phyloP scores from a whole-genome alignment of 768 basidiomycete genomes.

The Tricholomella constricta region DNA sequence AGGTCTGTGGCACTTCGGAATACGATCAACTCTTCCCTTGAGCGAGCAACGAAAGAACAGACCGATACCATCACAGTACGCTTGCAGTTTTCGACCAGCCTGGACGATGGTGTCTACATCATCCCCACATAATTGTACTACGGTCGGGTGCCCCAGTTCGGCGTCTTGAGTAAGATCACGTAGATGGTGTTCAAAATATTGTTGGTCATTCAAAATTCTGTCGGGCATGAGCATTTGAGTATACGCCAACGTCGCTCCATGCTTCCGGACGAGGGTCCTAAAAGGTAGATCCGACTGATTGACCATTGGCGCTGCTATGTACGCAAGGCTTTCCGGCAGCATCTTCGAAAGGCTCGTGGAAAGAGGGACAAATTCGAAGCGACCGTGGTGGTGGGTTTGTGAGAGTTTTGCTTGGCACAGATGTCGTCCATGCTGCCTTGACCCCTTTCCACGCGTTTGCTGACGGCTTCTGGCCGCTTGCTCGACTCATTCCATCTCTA shows the following conservation, averaged over 20 bases:
- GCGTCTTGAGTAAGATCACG: slow-evolving; percentile 49
- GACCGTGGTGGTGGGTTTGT: neutral
- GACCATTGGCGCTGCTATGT: slow-evolving; percentile 75
- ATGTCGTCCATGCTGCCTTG: slow-evolving; percentile 6
- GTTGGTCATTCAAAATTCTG: slow-evolving; percentile 59
- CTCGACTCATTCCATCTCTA: neutral
- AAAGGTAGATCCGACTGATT: slow-evolving; percentile 82
- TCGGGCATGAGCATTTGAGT: slow-evolving; percentile 79
- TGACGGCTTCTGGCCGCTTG: neutral
- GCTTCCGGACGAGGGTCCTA: slow-evolving; percentile 56
- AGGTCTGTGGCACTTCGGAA: slow-evolving; percentile 50
- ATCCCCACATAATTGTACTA: slow-evolving; percentile 77
- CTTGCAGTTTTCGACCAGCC: slow-evolving; percentile 61
- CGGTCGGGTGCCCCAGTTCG: slow-evolving; percentile 46
- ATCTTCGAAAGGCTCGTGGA: slow-evolving; percentile 10
- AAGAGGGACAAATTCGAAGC: neutral
- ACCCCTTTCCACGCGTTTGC: neutral
- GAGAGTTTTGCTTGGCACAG: neutral
- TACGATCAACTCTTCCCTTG: neutral
- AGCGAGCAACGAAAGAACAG: slow-evolving; percentile 16
- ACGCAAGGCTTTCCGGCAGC: slow-evolving; percentile 30
- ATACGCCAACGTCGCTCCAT: slow-evolving; percentile 70
- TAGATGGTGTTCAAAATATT: slow-evolving; percentile 65
- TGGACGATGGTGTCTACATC: slow-evolving; percentile 60
- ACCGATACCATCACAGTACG: slow-evolving; percentile 74